Percentiles rank a stretch among this genome's conserved stretches.
Conservation (phyloP, 495 filamentous ascomycete species). For the Podospora anserina region DNA sequence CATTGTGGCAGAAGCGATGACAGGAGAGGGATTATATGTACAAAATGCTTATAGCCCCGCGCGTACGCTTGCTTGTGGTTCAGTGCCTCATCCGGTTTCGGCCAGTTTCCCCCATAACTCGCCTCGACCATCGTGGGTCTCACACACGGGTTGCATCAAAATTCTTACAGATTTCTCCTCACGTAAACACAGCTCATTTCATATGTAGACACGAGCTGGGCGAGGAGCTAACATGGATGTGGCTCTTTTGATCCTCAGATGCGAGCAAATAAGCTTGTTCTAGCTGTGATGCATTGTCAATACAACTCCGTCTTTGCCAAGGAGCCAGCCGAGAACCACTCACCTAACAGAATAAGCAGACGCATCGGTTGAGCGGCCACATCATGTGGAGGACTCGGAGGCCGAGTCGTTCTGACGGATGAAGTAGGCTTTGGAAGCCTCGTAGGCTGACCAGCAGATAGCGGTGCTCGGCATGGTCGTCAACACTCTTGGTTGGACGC, state of each 20-base stretch:
- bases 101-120: constrained; percentile 9
- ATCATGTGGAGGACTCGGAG: background rate
- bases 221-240: background rate
- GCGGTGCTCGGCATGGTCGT: constrained; percentile 98
- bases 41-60: background rate
- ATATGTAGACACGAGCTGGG: background rate
- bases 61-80: background rate
- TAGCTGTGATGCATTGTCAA: background rate
- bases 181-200: background rate
- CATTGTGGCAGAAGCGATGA: background rate
- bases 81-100: background rate
- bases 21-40: constrained; percentile 1
- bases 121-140: background rate
- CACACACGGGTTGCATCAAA: background rate
- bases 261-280: background rate
- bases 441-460: constrained; percentile 87
- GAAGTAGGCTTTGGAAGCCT: constrained; percentile 59
- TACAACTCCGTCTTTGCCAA: background rate
- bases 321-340: background rate
- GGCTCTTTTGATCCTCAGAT: background rate
- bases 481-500: constrained; percentile 83
- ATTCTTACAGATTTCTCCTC: background rate
- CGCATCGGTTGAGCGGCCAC: background rate
- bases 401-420: constrained; percentile 47
- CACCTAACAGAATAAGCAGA: background rate